Evolutionary conservation across 2,329 filamentous ascomycete species (phyloP), one percentile per base, ranked within the genome.

Genomic region (Sporothrix luriei): DNA sequence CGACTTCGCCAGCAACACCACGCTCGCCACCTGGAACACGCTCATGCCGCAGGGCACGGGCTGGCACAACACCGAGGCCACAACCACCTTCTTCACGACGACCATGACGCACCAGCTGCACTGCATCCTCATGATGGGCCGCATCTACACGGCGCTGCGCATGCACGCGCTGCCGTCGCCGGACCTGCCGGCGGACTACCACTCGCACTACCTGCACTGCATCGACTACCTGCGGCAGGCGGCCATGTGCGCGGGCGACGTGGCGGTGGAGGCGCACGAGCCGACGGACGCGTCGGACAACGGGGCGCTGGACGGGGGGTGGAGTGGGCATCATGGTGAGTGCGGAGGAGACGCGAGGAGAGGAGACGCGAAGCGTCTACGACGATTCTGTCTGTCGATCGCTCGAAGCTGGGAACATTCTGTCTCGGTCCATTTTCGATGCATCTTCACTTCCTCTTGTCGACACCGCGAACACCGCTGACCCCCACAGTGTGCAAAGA

Each of bases 41-140:
- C 66, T 82, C 11, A 77, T 82, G 78, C 80, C 80, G 5, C 59
- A 51, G 76, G 78, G 78, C n/a, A 78, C 79, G 66, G 79, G 79
- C 0, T 80, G 79, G 67, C 76, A 76, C 13, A 75, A 73, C 62
- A 71, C 74, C 0, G 75, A 78, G 29, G 76, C 74, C 0, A 73
- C 77, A 40, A 77, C 77, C 71, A 79, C 77, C 1, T 80, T 80
- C 54, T 80, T 79, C 69, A 80, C 79, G 1, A 80, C 79, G 2
- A 78, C 80, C 3, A 78, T 79, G 72, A 81, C 79, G 11, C 80
- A 81, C 72, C 79, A 81, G 72, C 73, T 81, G 40, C 80, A 81
- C 70, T 81, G 79, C 66, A 76, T 81, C 0, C 77, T 77, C 71
- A 78, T 78, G 76, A 79, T 79, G 75, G 77, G 75, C 3, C 73